phyloP scores from a whole-genome alignment of 2,329 filamentous ascomycete genomes.

The Fusarium aywerte region DNA sequence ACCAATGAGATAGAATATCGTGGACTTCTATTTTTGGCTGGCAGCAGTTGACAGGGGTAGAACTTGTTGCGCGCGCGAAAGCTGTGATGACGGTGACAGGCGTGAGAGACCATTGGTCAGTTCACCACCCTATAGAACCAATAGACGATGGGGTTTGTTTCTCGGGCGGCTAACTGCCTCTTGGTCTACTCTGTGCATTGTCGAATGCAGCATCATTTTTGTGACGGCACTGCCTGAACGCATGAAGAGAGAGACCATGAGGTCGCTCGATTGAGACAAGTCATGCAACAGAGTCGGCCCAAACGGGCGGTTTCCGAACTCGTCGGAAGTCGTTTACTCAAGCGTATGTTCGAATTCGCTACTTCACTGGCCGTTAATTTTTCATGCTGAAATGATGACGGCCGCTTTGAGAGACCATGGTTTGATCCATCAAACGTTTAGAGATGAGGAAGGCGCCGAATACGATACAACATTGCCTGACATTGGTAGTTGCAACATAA shows the following conservation, averaged over 20 bases:
- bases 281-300: constrained; percentile 38
- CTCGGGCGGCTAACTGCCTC: constrained; percentile 45
- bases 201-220: constrained; percentile 25
- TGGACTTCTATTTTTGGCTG: constrained; percentile 52
- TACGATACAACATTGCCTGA: not conserved
- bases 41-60: constrained; percentile 41
- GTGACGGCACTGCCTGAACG: constrained; percentile 40
- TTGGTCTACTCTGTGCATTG: constrained; percentile 29
- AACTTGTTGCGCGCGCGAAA: constrained; percentile 55
- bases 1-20: constrained; percentile 50
- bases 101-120: constrained; percentile 46
- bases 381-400: constrained; percentile 18
- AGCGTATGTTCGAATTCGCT: not conserved
- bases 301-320: constrained; percentile 24
- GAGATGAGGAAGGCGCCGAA: constrained; percentile 20
- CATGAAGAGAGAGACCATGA: constrained; percentile 41
- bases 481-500: constrained; percentile 2
- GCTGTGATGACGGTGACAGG: constrained; percentile 31
- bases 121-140: constrained; percentile 27
- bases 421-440: constrained; percentile 35
- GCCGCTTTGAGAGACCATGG: constrained; percentile 19
- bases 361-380: constrained; percentile 20
- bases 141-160: constrained; percentile 33
- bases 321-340: constrained; percentile 22
- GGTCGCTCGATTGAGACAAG: constrained; percentile 41